phyloP scores from a whole-genome alignment of 2,329 filamentous ascomycete species.

The Aureobasidium melanogenum region DNA sequence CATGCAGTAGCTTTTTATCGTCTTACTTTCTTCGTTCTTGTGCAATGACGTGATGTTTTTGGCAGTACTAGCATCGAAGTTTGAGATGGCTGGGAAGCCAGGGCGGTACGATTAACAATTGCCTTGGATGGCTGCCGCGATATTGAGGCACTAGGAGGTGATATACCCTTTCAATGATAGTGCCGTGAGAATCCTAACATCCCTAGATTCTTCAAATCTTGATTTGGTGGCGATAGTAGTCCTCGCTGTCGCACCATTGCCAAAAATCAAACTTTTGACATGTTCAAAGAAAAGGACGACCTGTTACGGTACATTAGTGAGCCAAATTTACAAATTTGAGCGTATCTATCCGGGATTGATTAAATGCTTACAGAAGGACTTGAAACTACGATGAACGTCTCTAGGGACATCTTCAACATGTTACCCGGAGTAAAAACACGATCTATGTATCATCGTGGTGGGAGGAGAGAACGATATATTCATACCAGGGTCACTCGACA shows the following conservation, averaged over 20 bases:
- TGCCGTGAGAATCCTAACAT: too few relatives aligned
- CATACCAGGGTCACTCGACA: background rate
- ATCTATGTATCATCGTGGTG: too few relatives aligned
- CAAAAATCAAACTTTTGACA: background rate
- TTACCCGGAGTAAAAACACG: accelerated
- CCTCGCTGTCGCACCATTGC: background rate
- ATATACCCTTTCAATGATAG: accelerated
- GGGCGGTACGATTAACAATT: background rate
- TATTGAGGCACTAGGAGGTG: background rate
- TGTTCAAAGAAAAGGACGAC: background rate
- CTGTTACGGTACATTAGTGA: too few relatives aligned
- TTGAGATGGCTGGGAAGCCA: background rate
- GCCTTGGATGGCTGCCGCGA: background rate
- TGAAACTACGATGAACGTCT: too few relatives aligned
- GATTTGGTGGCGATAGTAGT: background rate
- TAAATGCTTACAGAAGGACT: background rate
- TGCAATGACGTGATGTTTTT: background rate
- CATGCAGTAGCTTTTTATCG: background rate
- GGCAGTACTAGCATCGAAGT: background rate
- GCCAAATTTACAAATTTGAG: too few relatives aligned
- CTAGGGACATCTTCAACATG: background rate
- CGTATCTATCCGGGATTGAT: too few relatives aligned
- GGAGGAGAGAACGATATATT: background rate
- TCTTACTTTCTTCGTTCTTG: too few relatives aligned
- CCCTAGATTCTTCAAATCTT: background rate